Evolutionary conservation across 176 grass and related monocot species (phyloP).

Genomic region (Hyparrhenia diplandra): DNA sequence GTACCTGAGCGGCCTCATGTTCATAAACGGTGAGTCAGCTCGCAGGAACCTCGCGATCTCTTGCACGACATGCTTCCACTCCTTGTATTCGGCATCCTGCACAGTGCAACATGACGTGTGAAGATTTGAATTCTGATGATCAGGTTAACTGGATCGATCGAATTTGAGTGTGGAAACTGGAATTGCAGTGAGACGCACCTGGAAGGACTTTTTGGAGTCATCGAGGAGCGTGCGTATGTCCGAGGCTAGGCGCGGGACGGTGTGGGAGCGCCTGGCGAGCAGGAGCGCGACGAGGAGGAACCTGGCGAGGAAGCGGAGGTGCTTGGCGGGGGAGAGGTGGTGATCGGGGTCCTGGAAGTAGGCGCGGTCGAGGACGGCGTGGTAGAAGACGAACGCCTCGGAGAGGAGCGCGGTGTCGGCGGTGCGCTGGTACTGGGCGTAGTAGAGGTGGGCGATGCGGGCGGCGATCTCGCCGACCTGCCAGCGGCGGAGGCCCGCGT

Average conservation of each 20-base stretch:
- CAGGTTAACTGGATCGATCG: background rate
- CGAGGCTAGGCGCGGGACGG: conserved; percentile 38
- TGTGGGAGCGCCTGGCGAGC: conserved; percentile 55
- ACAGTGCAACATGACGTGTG: background rate
- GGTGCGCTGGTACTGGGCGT: conserved; percentile 85
- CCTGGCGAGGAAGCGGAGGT: conserved; percentile 88
- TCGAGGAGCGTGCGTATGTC: conserved; percentile 58
- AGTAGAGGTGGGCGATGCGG: conserved; percentile 92
- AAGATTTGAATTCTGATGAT: background rate
- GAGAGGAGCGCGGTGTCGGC: conserved; percentile 75
- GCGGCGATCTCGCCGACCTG: conserved; percentile 93
- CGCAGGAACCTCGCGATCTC: conserved; percentile 77
- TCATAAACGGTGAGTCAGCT: conserved; percentile 78
- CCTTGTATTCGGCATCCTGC: conserved; percentile 84
- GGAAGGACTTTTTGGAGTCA: conserved; percentile 68
- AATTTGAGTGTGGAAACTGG: background rate
- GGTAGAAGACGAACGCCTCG: conserved; percentile 92
- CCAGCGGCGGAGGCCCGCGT: conserved; percentile 79
- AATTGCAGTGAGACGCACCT: conserved; percentile 29
- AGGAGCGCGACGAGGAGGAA: conserved; percentile 85
- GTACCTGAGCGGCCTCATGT: conserved; percentile 83
- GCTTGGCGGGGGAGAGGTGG: conserved; percentile 53
- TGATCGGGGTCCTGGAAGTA: conserved; percentile 73
- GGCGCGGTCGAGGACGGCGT: conserved; percentile 82
- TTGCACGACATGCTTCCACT: conserved; percentile 80